Evolutionary conservation across 2,329 filamentous ascomycete species (phyloP), one percentile per base, ranked within the genome.

Genomic region (Parastagonospora avenae): DNA sequence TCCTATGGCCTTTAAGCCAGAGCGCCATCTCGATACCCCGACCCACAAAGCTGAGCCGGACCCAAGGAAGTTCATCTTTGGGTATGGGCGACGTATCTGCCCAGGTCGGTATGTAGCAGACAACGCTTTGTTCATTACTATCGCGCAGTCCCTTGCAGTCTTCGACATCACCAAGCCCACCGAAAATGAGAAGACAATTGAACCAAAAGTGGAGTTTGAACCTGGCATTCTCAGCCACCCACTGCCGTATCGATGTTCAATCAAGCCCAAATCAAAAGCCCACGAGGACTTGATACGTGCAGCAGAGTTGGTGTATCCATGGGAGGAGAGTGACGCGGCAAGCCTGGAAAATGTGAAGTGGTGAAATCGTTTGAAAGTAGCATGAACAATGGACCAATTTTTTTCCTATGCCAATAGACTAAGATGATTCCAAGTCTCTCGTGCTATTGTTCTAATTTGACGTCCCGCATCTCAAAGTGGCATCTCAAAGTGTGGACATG

Each of bases 101-200:
- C 74, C 75, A 0, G 77, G 75, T 1, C 64, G 70, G 5, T 52
- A 71, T n/a, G 61, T 79, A 8, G 77, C 78, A 0, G 75, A 79
- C n/a, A 66, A 66, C 4, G 68, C 72, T 0, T 28, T 79, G 0
- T 79, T 72, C 50, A 50, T 79, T 9, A 75, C 59, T 12, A 71
- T 78, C 15, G 77, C 73, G 0, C 78, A 78, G 28, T 64, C 72
- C 0, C 64, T 85, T 1, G 73, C 82, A 0, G 76, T 76, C 0
- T 83, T 84, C 42, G 62, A 73, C 4, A 67, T 82, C 11, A 50
- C 50, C 8, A 77, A 78, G 44, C 55, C 55, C 0, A 45, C 74
- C 19, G 64, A 70, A 10, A 57, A 75, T 2, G 79, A 75, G 0
- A 66, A 57, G 5, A 69, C 70, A 19, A 60, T 77, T 0, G 72